phyloP scores from a whole-genome alignment of 1,284 basidiomycete genomes.

The Irpex sp. region DNA sequence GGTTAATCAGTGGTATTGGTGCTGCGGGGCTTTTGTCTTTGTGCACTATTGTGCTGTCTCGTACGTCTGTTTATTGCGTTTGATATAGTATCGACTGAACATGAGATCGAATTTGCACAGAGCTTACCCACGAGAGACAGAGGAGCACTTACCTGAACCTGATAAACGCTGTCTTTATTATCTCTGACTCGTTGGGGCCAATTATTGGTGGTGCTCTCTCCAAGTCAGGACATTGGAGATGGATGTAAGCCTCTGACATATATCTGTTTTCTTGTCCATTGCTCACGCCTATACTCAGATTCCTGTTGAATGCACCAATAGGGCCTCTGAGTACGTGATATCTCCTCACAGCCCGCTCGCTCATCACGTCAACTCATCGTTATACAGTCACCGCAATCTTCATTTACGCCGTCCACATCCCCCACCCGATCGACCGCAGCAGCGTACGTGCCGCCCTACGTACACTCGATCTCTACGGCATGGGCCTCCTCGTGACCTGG shows the following conservation, averaged over 20 bases:
- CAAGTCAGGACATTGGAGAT: conserved; percentile 32
- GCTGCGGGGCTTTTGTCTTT: conserved; percentile 38
- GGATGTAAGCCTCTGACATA: conserved; percentile 24
- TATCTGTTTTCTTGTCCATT: background rate
- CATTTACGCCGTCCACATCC: conserved; percentile 22
- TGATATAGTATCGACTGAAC: background rate
- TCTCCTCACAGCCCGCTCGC: background rate
- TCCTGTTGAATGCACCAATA: conserved; percentile 30
- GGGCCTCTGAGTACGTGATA: conserved; percentile 28
- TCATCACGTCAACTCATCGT: background rate
- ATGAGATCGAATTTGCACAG: conserved; percentile 12
- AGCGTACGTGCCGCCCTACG: conserved; percentile 18
- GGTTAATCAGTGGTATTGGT: conserved; percentile 37
- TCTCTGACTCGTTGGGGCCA: conserved; percentile 30
- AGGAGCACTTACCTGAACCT: conserved; percentile 31
- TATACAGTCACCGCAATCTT: conserved; percentile 27
- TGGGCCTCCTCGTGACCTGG: conserved; percentile 14
- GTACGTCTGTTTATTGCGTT: conserved; percentile 18
- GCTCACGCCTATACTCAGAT: conserved; percentile 17
- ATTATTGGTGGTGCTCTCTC: conserved; percentile 28
- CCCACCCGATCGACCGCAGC: conserved; percentile 12
- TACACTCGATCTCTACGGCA: conserved; percentile 24
- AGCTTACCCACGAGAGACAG: conserved; percentile 31
- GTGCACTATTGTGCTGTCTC: conserved; percentile 33
- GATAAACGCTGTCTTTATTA: conserved; percentile 30